phyloP scores from a whole-genome alignment of 179 eudicot species.

The Vitellaria paradoxa region DNA sequence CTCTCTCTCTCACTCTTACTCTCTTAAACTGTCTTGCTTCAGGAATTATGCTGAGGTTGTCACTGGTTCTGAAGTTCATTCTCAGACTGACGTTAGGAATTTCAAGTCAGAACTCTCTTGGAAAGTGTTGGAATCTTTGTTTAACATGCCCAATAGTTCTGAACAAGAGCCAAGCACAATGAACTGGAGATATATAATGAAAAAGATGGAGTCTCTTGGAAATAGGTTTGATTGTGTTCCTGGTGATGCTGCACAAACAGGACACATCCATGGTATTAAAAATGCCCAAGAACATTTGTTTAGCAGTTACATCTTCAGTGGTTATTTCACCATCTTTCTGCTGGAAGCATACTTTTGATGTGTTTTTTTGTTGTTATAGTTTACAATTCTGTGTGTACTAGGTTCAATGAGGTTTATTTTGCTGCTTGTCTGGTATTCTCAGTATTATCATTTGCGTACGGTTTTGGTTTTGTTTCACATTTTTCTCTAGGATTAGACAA shows the following conservation, averaged over 20 bases:
- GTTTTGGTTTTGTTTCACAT: too few species aligned
- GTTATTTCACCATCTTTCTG: background rate
- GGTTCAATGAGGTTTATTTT: background rate
- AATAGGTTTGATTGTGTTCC: slow-evolving; percentile 46
- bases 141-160: slow-evolving; percentile 57
- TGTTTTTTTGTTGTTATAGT: background rate
- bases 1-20: background rate
- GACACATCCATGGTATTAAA: slow-evolving; percentile 43
- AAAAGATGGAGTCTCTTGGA: slow-evolving; percentile 76
- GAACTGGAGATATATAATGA: slow-evolving; percentile 87
- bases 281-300: background rate
- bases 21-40: slow-evolving; percentile 13
- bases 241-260: slow-evolving; percentile 35
- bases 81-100: slow-evolving; percentile 23
- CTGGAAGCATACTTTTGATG: background rate
- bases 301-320: background rate
- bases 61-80: slow-evolving; percentile 35
- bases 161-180: slow-evolving; percentile 62
- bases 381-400: background rate
- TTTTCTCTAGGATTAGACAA: background rate
- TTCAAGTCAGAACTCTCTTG: slow-evolving; percentile 57
- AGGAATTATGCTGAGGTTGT: slow-evolving; percentile 68
- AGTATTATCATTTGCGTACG: too few species aligned
- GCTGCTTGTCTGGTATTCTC: too few species aligned
- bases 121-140: slow-evolving; percentile 74